Evolutionary conservation across 495 filamentous ascomycete species (phyloP).

Genomic region (Astrothelium macrocarpum): DNA sequence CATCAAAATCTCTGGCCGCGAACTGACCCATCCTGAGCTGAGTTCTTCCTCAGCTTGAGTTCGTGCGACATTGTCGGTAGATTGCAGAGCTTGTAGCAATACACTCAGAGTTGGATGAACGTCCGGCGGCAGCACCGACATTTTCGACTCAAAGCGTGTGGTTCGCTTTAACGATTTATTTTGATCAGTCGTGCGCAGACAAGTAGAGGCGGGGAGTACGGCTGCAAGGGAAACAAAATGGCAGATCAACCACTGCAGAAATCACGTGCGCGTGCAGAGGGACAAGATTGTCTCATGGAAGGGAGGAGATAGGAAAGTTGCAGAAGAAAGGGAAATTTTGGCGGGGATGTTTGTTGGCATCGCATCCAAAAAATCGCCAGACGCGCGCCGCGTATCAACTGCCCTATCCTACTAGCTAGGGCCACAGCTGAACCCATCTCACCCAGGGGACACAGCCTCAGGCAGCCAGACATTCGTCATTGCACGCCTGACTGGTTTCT

Average conservation of each 20-base stretch:
- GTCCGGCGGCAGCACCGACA: slow-evolving; percentile 79
- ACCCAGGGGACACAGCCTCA: background rate
- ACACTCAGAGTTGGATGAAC: slow-evolving; percentile 71
- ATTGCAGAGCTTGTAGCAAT: slow-evolving; percentile 76
- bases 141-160: slow-evolving; percentile 27
- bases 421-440: background rate
- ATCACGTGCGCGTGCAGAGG: background rate
- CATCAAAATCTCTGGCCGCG: slow-evolving; percentile 72
- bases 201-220: background rate
- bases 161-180: background rate
- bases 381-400: slow-evolving; percentile 1
- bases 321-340: no score
- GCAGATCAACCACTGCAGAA: no score
- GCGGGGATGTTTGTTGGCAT: slow-evolving; percentile 6
- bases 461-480: background rate
- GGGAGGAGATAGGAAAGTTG: no score
- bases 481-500: background rate
- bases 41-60: slow-evolving; percentile 81
- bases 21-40: slow-evolving; percentile 75
- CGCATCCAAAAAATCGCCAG: slow-evolving; percentile 1
- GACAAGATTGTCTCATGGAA: background rate
- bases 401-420: no score
- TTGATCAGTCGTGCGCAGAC: background rate
- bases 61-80: slow-evolving; percentile 79
- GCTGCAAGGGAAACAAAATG: background rate